Base-by-base conservation (phyloP, 2,329 filamentous ascomycete genomes). In the Calonectria pteridis region DNA sequence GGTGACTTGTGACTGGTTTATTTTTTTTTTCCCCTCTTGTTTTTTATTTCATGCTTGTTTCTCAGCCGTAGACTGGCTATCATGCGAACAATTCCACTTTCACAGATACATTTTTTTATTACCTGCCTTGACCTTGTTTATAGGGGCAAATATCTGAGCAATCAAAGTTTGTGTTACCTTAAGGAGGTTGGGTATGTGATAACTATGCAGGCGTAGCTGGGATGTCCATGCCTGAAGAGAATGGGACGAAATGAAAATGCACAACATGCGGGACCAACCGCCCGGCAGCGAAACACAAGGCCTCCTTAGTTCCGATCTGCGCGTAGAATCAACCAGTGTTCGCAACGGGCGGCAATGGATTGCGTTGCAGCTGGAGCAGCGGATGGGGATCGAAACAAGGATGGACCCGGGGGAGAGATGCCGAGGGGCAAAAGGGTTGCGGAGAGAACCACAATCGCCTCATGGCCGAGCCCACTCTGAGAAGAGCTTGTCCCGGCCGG, bases 1-100 rank as follows among this genome's bases (percentile, higher is more conserved):
- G 59, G 40, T 31, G 35, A 46, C 53, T 59, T 70, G 66, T 67
- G 58, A 64, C 37, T 64, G 23, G 55, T 62, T 58, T 20, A 14
- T 16, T 37, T 37, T 37, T 37, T 23, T 64, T 49, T 49, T 16
- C 37, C 26, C 59, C 40, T 46, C 23, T 62, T 59, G 33, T 43
- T 37, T 33, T 40, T 58, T 53, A 50, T 59, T 53, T 50, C 46
- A 53, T 65, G 43, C 65, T 69, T 72, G 37, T 58, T 28, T 64
- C 43, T 10, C 23, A 31, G 67, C 29, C 49, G 67, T 73, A 70
- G 71, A 66, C 59, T 59, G 43, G 37, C 71, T 69, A 58, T 29
- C 49, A 63, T 59, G 63, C 71, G 62, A 59, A 49, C 71, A 71
- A 73, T 73, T 33, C 71, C 71, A 73, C 67, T 64, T 71, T 55